Conservation (phyloP, 495 filamentous ascomycete genomes). For the Penicillium parvum region DNA sequence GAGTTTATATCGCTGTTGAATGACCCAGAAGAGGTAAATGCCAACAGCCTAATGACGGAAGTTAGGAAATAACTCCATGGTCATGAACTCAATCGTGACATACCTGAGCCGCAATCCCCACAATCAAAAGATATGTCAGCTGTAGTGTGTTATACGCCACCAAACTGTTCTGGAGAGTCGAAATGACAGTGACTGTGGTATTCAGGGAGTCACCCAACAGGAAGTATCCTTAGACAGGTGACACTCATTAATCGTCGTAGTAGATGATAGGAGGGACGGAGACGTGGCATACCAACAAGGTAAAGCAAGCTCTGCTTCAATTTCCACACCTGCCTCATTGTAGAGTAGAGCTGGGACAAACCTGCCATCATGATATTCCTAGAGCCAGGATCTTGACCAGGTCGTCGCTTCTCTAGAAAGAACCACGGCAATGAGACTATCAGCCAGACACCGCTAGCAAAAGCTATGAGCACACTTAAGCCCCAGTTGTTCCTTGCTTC, state of each 20-base stretch:
- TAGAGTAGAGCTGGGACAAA: slow-evolving; percentile 49
- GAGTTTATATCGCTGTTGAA: slow-evolving; percentile 44
- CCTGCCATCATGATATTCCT: slow-evolving; percentile 47
- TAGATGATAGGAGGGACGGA: neutral
- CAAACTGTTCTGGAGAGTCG: slow-evolving; percentile 53
- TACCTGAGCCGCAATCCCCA: slow-evolving; percentile 52
- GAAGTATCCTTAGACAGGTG: slow-evolving; percentile 44
- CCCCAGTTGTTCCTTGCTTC: slow-evolving; percentile 56
- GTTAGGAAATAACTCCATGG: neutral
- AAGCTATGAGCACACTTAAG: slow-evolving; percentile 53
- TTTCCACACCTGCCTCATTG: slow-evolving; percentile 50
- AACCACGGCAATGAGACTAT: slow-evolving; percentile 56
- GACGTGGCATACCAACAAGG: slow-evolving; percentile 41
- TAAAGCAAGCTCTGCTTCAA: slow-evolving; percentile 57
- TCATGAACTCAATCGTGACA: neutral
- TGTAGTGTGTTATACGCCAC: slow-evolving; percentile 53
- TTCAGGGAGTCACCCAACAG: slow-evolving; percentile 55
- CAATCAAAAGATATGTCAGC: slow-evolving; percentile 53
- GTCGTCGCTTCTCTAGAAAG: slow-evolving; percentile 51
- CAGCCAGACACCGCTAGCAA: slow-evolving; percentile 55
- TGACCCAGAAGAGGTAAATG: slow-evolving; percentile 52
- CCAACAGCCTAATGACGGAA: slow-evolving; percentile 36
- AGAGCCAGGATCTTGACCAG: slow-evolving; percentile 42
- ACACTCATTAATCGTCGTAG: neutral
- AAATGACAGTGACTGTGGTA: slow-evolving; percentile 57